Conservation (phyloP, 2,329 filamentous ascomycete species). For the Stagonosporopsis cucurbitacearum region DNA sequence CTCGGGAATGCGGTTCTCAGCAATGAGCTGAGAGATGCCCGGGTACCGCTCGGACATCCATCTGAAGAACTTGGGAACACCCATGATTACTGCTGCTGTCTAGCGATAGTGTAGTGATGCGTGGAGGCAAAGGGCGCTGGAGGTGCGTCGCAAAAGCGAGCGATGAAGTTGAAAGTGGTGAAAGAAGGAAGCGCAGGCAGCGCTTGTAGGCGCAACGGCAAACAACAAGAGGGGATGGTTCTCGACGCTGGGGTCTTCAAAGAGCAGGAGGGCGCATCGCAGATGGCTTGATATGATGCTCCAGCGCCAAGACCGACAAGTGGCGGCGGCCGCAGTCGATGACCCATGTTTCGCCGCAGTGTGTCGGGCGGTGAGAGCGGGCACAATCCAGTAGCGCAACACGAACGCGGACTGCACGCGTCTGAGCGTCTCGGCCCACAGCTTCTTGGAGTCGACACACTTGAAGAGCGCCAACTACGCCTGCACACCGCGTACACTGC, state of each 20-base stretch:
- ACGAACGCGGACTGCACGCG: constrained; percentile 12
- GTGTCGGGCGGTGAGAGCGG: constrained; percentile 2
- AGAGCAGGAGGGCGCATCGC: constrained; percentile 31
- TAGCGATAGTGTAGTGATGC: constrained; percentile 26
- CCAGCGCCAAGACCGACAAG: constrained; percentile 14
- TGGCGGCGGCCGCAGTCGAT: constrained; percentile 8
- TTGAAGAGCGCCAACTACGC: neutral
- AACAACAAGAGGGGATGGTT: constrained; percentile 37
- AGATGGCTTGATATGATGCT: constrained; percentile 27
- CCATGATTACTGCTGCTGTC: constrained; percentile 54
- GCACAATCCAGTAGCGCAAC: constrained; percentile 3
- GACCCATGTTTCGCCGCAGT: neutral
- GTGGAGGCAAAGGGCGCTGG: constrained; percentile 11
- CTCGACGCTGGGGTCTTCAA: constrained; percentile 51
- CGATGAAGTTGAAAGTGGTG: constrained; percentile 14
- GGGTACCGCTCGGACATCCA: constrained; percentile 99
- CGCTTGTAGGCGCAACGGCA: constrained; percentile 25
- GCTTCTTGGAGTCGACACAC: neutral
- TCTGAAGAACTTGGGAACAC: constrained; percentile 93
- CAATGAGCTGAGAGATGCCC: constrained; percentile 96
- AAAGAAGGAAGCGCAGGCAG: constrained; percentile 32
- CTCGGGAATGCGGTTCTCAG: constrained; percentile 97
- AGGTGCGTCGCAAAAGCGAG: constrained; percentile 14
- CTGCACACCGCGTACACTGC: neutral
- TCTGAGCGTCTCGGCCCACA: constrained; percentile 6